phyloP scores from a whole-genome alignment of 768 basidiomycete species.

The Clavaria fumosa region DNA sequence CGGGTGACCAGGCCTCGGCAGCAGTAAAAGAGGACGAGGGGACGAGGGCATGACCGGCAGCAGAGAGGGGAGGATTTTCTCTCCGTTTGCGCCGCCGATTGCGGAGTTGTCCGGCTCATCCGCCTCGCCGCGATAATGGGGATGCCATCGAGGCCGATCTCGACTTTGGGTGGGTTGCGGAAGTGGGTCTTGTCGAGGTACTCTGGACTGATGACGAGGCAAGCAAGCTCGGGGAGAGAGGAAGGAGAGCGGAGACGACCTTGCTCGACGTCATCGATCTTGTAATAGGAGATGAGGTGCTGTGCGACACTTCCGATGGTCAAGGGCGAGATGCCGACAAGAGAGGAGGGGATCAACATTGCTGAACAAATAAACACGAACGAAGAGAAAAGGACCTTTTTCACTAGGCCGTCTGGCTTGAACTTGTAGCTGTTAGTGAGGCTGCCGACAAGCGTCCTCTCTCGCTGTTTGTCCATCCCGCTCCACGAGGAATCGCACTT shows the following conservation, averaged over 20 bases:
- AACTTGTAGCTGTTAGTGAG: constrained; percentile 90
- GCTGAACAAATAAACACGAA: neutral
- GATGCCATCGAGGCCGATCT: constrained; percentile 72
- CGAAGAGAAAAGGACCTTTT: constrained; percentile 55
- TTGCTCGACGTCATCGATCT: constrained; percentile 76
- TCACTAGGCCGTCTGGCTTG: constrained; percentile 87
- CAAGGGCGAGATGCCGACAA: constrained; percentile 71
- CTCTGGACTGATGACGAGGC: constrained; percentile 73
- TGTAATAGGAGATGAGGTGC: constrained; percentile 92
- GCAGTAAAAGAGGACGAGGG: constrained; percentile 33
- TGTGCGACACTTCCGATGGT: constrained; percentile 74
- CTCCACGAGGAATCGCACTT: constrained; percentile 31
- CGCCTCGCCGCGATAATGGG: constrained; percentile 71
- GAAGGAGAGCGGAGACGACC: constrained; percentile 83
- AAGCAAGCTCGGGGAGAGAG: constrained; percentile 72
- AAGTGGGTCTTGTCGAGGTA: constrained; percentile 88
- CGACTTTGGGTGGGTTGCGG: constrained; percentile 78
- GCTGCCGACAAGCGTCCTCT: constrained; percentile 76
- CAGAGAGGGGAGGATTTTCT: no score
- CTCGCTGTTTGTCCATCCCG: constrained; percentile 52
- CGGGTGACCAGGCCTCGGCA: constrained; percentile 29
- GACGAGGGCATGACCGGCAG: constrained; percentile 28
- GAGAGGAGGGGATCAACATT: no score
- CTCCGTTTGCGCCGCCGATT: no score
- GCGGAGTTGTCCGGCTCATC: constrained; percentile 47